Evolutionary conservation across 2,329 filamentous ascomycete species (phyloP), one percentile per base, ranked within the genome.

Genomic region (Aspergillus fumigatiaffinis): DNA sequence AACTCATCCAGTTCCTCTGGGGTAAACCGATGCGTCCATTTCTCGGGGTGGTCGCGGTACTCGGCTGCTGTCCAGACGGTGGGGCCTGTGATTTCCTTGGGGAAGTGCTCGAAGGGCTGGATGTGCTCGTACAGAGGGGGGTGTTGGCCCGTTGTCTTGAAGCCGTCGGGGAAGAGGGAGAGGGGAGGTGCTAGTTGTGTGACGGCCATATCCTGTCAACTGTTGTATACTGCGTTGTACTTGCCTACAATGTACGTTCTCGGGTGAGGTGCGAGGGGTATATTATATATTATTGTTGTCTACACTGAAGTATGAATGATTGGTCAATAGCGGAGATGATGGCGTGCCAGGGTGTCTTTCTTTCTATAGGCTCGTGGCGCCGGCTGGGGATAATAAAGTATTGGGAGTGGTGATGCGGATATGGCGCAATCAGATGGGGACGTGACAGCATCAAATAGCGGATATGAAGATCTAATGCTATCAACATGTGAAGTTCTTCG

Each of bases 31-130:
- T 92, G 89, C 4, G 87, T 86, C 90, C 90, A 93, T 71, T 81
- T 81, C 65, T 89, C 85, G 0, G 87, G 85, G 64, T 82, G 78
- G 61, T 82, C 72, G 54, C 77, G 78, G 67, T 87, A 90, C 32
- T 90, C 87, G 29, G 85, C 82, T 4, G 82, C 80, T 54, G 82
- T 80, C 90, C 90, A 94, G 29, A 90, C 84, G 0, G 89, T 92
- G 0, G 84, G 83, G 10, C 89, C 89, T 0, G 80, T 80, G 70
- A 92, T 91, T 59, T 87, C 75, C 58, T 84, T 83, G 47, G 90
- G 90, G 67, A 92, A 93, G 17, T 82, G 80, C 0, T 82, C 79
- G 71, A 91, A 93, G 0, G 88, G 83, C 51, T 76, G 78, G n/a
- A 93, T 73, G 8, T 81, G 76, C 32, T 86, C 79, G 68, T 87